Percentiles rank a stretch among this genome's conserved stretches.
Evolutionary conservation across 2,329 filamentous ascomycete species (phyloP).

Genomic region (Aspergillus fumigatus): DNA sequence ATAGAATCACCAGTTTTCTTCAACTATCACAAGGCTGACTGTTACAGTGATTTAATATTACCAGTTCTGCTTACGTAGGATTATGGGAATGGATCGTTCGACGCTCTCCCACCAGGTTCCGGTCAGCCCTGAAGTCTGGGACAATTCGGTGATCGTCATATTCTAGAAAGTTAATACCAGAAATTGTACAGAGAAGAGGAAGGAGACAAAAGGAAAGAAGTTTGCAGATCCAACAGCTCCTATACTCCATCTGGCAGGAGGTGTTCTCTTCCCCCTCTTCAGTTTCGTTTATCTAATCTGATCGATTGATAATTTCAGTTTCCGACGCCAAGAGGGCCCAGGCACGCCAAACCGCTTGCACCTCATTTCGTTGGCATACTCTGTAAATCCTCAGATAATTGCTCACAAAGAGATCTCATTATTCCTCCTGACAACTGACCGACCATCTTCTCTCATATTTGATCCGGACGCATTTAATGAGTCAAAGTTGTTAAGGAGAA

Average conservation of each 20-base stretch:
- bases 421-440: neutral
- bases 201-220: too few relatives aligned
- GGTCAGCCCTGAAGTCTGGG: neutral
- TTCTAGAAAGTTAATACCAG: neutral
- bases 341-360: too few relatives aligned
- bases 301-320: conserved; percentile 9
- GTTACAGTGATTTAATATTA: neutral
- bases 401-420: too few relatives aligned
- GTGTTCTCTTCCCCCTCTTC: neutral
- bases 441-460: neutral
- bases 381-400: too few relatives aligned
- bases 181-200: neutral
- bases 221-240: neutral
- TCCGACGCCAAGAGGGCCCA: neutral
- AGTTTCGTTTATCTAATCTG: conserved; percentile 15
- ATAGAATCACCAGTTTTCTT: neutral
- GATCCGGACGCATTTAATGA: neutral
- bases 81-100: neutral
- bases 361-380: neutral
- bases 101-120: neutral
- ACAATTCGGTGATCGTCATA: neutral
- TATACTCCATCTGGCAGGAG: neutral
- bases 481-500: neutral
- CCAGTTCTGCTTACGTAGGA: neutral
- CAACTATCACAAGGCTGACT: neutral